A percentile compares a stretch with the other conserved stretches of the same genome.
Conservation (phyloP, 1,139 yeast genomes). For the Candida mesenterica region DNA sequence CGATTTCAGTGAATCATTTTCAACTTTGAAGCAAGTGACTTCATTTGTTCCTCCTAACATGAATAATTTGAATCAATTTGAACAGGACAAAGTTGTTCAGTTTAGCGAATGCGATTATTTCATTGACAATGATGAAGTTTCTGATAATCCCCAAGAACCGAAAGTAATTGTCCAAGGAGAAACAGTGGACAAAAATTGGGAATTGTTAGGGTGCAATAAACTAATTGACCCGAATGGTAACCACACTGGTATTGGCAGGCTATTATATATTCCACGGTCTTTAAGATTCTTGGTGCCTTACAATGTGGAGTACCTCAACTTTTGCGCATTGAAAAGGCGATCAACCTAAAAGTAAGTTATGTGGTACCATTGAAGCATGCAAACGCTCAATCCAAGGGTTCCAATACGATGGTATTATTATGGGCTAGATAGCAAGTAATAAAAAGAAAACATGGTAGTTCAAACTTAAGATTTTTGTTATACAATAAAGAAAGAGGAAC, state of each 20-base stretch:
- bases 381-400: no score
- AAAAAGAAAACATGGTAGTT: no score
- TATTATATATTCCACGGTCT: slow-evolving; percentile 43
- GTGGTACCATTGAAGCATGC: no score
- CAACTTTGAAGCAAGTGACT: slow-evolving; percentile 24
- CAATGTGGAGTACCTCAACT: slow-evolving; percentile 41
- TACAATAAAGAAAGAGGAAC: no score
- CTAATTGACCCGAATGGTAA: slow-evolving; percentile 50
- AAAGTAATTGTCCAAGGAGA: slow-evolving; percentile 15
- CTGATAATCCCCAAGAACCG: slow-evolving; percentile 30
- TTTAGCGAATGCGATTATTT: slow-evolving; percentile 54
- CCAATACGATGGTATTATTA: no score
- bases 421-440: no score
- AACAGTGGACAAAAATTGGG: slow-evolving; percentile 35
- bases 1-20: slow-evolving; percentile 58
- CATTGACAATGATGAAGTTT: slow-evolving; percentile 50
- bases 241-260: slow-evolving; percentile 42
- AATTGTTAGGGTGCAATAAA: slow-evolving; percentile 37
- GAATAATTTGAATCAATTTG: slow-evolving; percentile 70
- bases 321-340: slow-evolving; percentile 37
- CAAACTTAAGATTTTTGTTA: no score
- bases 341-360: no score
- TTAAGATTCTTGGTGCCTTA: slow-evolving; percentile 22
- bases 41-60: slow-evolving; percentile 56
- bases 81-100: slow-evolving; percentile 47